Evolutionary conservation across 2,329 filamentous ascomycete species (phyloP), one percentile per base, ranked within the genome.

Genomic region (Ascochyta viciae-villosae): DNA sequence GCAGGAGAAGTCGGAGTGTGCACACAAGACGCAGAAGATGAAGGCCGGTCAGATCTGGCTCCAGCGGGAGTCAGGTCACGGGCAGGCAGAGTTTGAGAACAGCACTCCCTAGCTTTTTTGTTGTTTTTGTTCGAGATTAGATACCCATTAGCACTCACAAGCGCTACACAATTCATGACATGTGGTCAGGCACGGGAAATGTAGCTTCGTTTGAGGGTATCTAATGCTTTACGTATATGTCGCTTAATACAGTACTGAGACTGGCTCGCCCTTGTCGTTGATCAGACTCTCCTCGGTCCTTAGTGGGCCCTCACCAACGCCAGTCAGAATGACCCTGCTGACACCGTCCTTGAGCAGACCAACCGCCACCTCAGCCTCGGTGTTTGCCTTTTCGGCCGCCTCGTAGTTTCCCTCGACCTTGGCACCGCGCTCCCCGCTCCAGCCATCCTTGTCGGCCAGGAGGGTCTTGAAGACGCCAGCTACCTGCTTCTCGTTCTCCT

Each of bases 251-350:
- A 56, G 39, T 33, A 56, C 47, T 22, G 57, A 61, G 10, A 74
- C 49, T 34, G 70, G 60, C 61, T 76, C 67, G 12, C 74, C 74
- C 65, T 85, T 83, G 72, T 87, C 88, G 61, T 84, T 85, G 58
- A 96, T 85, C 59, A 97, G 78, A 71, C 88, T 88, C 72, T 94
- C 85, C 15, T 94, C 85, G 4, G 92, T 90, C 81, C 86, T 91
- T 62, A 89, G 78, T 0, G 95, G 95, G 0, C 94, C 95, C 74
- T 96, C 91, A 1, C 95, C 95, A 39, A 99, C 95, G 48, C 89
- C 85, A 1, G 96, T 98, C 80, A 93, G 80, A 65, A 99, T 99
- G 34, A 99, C 88, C 61, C 93, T 86, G 77, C 89, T 92, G 5
- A 99, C 88, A 24, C 95, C 95, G 37, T 87, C 84, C 78, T 88